A percentile compares a stretch with the other conserved stretches of the same genome.
Conservation (phyloP, 2,329 filamentous ascomycete genomes). For the Sporothrix sp. region DNA sequence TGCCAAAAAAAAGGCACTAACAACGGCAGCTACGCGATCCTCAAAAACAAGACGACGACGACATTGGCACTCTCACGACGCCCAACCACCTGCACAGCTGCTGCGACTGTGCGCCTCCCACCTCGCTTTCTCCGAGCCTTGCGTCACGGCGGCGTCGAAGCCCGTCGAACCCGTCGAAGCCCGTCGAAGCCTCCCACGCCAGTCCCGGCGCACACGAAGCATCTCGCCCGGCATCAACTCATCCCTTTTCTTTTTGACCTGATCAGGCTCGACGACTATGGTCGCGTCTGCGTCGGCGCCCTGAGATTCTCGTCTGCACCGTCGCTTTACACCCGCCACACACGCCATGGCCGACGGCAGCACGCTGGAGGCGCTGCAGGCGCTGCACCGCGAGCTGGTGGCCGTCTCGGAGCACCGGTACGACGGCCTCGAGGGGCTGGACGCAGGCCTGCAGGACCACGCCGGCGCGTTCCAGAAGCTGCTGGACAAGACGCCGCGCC, state of each 20-base stretch:
- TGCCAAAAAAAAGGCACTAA: slow-evolving; percentile 12
- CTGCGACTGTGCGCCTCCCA: too few relatives aligned
- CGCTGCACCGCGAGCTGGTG: slow-evolving; percentile 75
- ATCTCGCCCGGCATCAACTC: background rate
- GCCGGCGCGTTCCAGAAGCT: slow-evolving; percentile 59
- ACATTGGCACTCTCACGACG: background rate
- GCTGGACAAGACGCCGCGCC: slow-evolving; percentile 66
- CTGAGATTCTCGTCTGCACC: background rate
- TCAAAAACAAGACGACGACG: slow-evolving; percentile 7
- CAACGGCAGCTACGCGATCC: slow-evolving; percentile 14
- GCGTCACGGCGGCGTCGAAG: too few relatives aligned
- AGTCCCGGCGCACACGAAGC: too few relatives aligned
- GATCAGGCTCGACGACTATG: too few relatives aligned
- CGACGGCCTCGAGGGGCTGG: slow-evolving; percentile 54
- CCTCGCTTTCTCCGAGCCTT: too few relatives aligned
- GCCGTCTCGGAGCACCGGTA: slow-evolving; percentile 61
- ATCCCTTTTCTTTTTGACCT: background rate
- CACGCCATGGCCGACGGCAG: slow-evolving; percentile 62
- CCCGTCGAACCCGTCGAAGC: too few relatives aligned
- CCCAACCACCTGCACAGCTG: too few relatives aligned
- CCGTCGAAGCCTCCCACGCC: too few relatives aligned
- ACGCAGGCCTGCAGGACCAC: slow-evolving; percentile 58
- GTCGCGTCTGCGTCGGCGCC: slow-evolving; percentile 13
- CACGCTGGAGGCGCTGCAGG: slow-evolving; percentile 67
- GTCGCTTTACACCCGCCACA: slow-evolving; percentile 38